Evolutionary conservation across 2,329 filamentous ascomycete species (phyloP), one percentile per base, ranked within the genome.

Genomic region (Fusarium avenaceum): DNA sequence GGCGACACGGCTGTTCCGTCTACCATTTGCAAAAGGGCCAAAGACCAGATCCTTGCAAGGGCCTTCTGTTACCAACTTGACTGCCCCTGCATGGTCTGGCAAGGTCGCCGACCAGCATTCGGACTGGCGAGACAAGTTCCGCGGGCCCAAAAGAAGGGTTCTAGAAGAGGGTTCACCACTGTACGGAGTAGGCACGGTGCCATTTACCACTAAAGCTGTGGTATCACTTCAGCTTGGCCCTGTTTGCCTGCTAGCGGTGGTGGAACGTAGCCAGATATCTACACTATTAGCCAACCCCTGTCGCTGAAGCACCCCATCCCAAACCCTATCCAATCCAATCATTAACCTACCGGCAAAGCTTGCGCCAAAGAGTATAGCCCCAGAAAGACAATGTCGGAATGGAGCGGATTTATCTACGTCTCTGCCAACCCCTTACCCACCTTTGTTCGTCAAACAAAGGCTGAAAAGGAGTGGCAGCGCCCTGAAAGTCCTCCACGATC

Each of bases 361-460:
- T 66, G 67, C 61, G 69, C 69, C 69, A 74, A 70, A 74, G 61
- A 71, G 70, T 63, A 73, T 72, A 71, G 70, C 53, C 65, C 64
- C 61, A 70, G 54, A 61, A 56, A 58, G 67, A 74, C 63, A 68
- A 75, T 75, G 73, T 74, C 73, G 72, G 73, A 75, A 74, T 75
- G 73, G 73, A 74, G 72, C 67, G 73, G 73, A 67, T 74, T 75
- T 72, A 65, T 68, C 64, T 75, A 72, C 66, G 67, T 71, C 63
- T 67, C 71, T 66, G 68, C 69, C 61, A 71, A 74, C 73, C 73
- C 73, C 72, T 75, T 75, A 72, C 64, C 72, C 72, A 73, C 72
- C 72, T 73, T 65, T 59, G 24, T 48, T 66, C 70, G 58, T 56
- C 58, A 63, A 53, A 56, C 60, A 56, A 63, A 72, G 52, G 61